Evolutionary conservation across 345 rosid species (phyloP).

Genomic region (Hypericum androsaemum): DNA sequence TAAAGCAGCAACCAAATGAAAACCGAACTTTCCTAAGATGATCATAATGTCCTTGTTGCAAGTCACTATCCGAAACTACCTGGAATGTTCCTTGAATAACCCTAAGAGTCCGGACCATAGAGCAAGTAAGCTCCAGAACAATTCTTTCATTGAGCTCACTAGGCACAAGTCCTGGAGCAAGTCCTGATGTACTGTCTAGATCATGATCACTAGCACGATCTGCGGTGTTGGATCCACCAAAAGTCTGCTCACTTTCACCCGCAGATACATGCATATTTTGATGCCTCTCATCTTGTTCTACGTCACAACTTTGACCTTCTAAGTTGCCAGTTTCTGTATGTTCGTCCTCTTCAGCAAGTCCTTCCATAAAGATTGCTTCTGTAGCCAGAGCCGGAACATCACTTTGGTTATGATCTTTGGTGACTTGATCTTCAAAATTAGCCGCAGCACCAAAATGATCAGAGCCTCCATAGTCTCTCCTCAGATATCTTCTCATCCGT

Average conservation of each 20-base stretch:
- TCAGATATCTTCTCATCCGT: slow-evolving; percentile 86
- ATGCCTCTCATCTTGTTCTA: slow-evolving; percentile 35
- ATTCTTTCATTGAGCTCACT: slow-evolving; percentile 87
- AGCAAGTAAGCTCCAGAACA: slow-evolving; percentile 80
- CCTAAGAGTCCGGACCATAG: slow-evolving; percentile 88
- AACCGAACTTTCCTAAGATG: too few relatives aligned
- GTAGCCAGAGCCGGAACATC: slow-evolving; percentile 69
- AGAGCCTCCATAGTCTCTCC: slow-evolving; percentile 68
- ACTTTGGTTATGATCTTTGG: slow-evolving; percentile 30
- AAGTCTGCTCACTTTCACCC: slow-evolving; percentile 5
- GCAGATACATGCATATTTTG: slow-evolving; percentile 34
- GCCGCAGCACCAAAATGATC: slow-evolving; percentile 96
- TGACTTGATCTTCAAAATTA: slow-evolving; percentile 57
- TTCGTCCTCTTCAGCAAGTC: slow-evolving; percentile 70
- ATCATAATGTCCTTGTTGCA: too few relatives aligned
- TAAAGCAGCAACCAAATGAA: too few relatives aligned
- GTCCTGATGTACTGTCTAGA: slow-evolving; percentile 44
- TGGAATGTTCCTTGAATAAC: slow-evolving; percentile 89
- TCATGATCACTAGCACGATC: slow-evolving; percentile 42
- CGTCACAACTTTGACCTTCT: slow-evolving; percentile 34
- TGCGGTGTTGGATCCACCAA: slow-evolving; percentile 28
- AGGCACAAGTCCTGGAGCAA: slow-evolving; percentile 79
- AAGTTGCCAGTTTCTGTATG: slow-evolving; percentile 51
- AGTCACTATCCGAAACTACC: slow-evolving; percentile 30
- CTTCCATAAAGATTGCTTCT: slow-evolving; percentile 74